A percentile compares a stretch with the other conserved stretches of the same genome.
These are phyloP conservation scores for Ilex asprella DNA, from an alignment of 257 asterid genomes.

Conservation along the genomic window DNA sequence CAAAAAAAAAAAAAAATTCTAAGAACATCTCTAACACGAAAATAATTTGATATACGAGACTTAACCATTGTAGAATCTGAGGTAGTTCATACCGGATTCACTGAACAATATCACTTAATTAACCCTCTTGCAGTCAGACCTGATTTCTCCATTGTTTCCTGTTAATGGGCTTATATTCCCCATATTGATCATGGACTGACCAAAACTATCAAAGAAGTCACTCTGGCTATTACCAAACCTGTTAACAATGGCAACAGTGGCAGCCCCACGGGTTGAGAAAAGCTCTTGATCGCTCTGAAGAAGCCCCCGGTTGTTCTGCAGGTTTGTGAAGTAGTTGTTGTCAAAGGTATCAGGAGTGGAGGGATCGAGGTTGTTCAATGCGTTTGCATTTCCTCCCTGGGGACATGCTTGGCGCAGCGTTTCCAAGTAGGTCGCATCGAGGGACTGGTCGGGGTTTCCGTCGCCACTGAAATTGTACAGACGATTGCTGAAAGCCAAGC, in stretches of 20 bases:
- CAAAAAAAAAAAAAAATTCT: no score
- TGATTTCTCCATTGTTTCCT: slow-evolving; percentile 16
- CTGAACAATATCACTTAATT: neutral
- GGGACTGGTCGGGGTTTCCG: slow-evolving; percentile 12
- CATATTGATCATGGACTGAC: slow-evolving; percentile 22
- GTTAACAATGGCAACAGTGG: slow-evolving; percentile 13
- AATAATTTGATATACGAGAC: no score
- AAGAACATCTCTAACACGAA: no score
- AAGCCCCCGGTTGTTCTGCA: slow-evolving; percentile 18
- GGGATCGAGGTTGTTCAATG: slow-evolving; percentile 18
- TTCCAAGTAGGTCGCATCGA: slow-evolving; percentile 3
- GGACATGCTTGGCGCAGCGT: slow-evolving; percentile 16
- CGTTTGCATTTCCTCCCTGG: neutral
- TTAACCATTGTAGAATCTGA: no score
- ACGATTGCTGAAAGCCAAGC: slow-evolving; percentile 10
- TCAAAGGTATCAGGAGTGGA: slow-evolving; percentile 16
- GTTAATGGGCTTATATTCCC: slow-evolving; percentile 20
- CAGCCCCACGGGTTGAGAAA: slow-evolving; percentile 15
- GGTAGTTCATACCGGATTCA: no score
- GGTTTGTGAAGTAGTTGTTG: slow-evolving; percentile 15
- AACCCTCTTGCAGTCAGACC: slow-evolving; percentile 21
- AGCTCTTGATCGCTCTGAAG: slow-evolving; percentile 22
- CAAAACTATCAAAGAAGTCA: slow-evolving; percentile 17
- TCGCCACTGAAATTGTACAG: neutral
- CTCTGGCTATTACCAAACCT: slow-evolving; percentile 3